These are phyloP conservation scores for Hypericum androsaemum DNA, from an alignment of 345 rosid species.

Conservation along the genomic window DNA sequence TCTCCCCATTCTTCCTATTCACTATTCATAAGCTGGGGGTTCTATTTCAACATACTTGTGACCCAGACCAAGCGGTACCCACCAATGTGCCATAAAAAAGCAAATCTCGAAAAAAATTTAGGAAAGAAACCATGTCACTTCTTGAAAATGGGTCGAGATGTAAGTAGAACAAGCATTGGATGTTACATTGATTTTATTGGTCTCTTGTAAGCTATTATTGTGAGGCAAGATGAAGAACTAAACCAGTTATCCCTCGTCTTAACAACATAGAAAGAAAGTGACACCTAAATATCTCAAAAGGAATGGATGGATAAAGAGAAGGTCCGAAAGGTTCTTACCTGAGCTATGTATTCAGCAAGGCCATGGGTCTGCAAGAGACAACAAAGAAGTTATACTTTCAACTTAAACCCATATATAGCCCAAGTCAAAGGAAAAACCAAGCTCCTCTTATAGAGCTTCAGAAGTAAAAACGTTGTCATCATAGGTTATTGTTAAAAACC, in stretches of 20 bases:
- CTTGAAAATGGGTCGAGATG: too few relatives aligned
- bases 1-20: too few relatives aligned
- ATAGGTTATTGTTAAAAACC: too few relatives aligned
- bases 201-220: too few relatives aligned
- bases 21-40: too few relatives aligned
- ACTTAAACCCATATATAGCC: slow-evolving; percentile 1
- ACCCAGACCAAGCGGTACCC: too few relatives aligned
- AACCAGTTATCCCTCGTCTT: neutral
- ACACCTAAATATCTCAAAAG: neutral
- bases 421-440: neutral
- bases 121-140: too few relatives aligned
- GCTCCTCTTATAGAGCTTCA: neutral
- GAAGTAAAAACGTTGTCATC: neutral
- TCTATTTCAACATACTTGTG: too few relatives aligned
- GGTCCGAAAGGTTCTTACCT: slow-evolving; percentile 35
- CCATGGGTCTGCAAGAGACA: slow-evolving; percentile 67
- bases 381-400: slow-evolving; percentile 21
- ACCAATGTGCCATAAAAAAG: too few relatives aligned
- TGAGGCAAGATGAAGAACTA: neutral
- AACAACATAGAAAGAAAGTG: slow-evolving; percentile 7
- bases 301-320: slow-evolving; percentile 1
- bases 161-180: too few relatives aligned
- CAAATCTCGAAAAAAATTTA: too few relatives aligned
- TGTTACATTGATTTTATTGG: too few relatives aligned
- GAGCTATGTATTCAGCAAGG: slow-evolving; percentile 98